Base-by-base conservation (phyloP, 805 yeast species). In the Lipomyces spencermartinsiae region DNA sequence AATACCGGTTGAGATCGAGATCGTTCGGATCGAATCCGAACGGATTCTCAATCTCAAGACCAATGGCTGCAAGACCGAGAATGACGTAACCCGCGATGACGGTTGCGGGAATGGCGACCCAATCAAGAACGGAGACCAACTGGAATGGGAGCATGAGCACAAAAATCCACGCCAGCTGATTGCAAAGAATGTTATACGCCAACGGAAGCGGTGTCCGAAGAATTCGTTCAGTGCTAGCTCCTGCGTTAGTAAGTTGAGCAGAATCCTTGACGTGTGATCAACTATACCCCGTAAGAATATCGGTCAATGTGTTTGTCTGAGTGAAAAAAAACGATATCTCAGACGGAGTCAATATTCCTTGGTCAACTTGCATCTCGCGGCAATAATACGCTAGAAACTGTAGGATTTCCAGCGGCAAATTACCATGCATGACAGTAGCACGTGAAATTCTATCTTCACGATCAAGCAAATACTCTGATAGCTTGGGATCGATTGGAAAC, bases 31-130 rank as follows among this genome's bases (percentile, higher is more conserved):
- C 73, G 59, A 49, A 69, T 12, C 73, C 73, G 53, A 70, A 70
- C 51, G 73, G 73, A 39, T 70, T 68, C 55, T 70, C 73, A 19
- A 70, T 70, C 49, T 70, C 68, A 14, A 70, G 66, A 12, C 73
- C 73, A 43, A 70, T 68, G n/a, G 67, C 73, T 7, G 72, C 68
- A 12, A 70, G 64, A 10, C 73, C 73, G 31, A 70, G 69, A 49
- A 70, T 70, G 14, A 70, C 73, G 55, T 70, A 70, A 16, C 69
- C 71, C 3, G 73, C 71, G 12, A 70, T 56, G 2, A 65, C 8
- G 10, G 72, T 62, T 29, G 71, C 71, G 10, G 73, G 73, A 37
- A 70, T 67, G 29, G 73, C 72, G 3, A 70, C 72, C 73, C 73
- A 70, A 14, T 53, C 58, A 29, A 70, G 63, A 3, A 61, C 39